phyloP scores from a whole-genome alignment of 2,329 filamentous ascomycete species.

The Colletotrichum viniferum region DNA sequence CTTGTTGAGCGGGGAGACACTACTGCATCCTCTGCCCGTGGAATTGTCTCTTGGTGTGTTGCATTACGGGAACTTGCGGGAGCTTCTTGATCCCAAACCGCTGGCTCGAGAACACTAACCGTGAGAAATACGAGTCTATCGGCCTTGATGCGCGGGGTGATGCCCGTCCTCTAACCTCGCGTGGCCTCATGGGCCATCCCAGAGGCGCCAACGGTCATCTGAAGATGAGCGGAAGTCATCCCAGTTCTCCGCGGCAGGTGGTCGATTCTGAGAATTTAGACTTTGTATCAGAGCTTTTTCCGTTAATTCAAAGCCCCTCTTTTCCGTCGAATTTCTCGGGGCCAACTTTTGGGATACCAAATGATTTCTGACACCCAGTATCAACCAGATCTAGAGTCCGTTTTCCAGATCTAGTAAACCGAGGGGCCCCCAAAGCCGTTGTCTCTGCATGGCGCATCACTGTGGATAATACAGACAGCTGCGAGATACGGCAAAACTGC shows the following conservation, averaged over 20 bases:
- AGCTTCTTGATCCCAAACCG: neutral
- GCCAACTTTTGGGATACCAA: neutral
- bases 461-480: constrained; percentile 5
- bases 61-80: constrained; percentile 8
- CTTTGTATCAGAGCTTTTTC: constrained; percentile 8
- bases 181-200: neutral
- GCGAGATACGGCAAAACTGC: neutral
- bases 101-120: neutral
- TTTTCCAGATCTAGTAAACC: neutral
- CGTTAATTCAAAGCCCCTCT: neutral
- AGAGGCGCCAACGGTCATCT: neutral
- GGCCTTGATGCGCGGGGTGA: neutral
- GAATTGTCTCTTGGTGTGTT: constrained; percentile 7
- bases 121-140: neutral
- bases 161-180: neutral
- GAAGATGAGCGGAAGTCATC: neutral
- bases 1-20: neutral
- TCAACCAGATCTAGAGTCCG: neutral
- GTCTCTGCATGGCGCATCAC: neutral
- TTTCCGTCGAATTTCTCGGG: neutral
- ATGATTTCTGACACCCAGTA: neutral
- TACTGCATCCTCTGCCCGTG: neutral
- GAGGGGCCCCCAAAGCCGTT: neutral
- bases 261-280: constrained; percentile 4
- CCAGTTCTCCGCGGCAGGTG: neutral